Conservation (phyloP, 1,139 yeast species). For the Debaryomycetaceae sp. region DNA sequence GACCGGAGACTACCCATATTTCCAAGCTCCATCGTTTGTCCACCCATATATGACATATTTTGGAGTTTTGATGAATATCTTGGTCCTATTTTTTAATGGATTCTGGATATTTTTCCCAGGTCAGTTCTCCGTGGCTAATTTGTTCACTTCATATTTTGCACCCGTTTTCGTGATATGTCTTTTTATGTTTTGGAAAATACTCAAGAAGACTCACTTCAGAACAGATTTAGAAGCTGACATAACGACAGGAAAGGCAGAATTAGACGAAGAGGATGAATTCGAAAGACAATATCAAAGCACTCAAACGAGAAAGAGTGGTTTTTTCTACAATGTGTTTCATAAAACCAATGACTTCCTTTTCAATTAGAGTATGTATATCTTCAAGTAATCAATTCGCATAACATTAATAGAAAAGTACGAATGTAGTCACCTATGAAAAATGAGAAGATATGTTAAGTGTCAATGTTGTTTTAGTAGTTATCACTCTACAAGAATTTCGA, state of each 20-base stretch:
- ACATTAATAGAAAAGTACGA: too few species aligned
- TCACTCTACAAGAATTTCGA: too few species aligned
- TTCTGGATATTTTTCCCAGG: constrained; percentile 44
- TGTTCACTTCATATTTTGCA: constrained; percentile 41
- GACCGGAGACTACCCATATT: constrained; percentile 20
- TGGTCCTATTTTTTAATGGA: constrained; percentile 37
- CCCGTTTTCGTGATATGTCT: constrained; percentile 28
- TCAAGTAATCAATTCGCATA: too few species aligned
- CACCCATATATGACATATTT: constrained; percentile 34
- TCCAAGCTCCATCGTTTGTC: constrained; percentile 25
- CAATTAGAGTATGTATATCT: not conserved
- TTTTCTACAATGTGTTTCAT: constrained; percentile 12
- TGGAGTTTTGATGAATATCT: constrained; percentile 21
- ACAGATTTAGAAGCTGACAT: constrained; percentile 32
- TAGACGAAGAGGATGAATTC: constrained; percentile 32
- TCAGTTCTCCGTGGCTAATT: constrained; percentile 30
- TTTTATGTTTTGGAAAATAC: constrained; percentile 33
- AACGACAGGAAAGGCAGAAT: constrained; percentile 32
- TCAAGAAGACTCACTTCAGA: constrained; percentile 32
- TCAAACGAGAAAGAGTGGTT: constrained; percentile 17
- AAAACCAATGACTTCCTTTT: constrained; percentile 4
- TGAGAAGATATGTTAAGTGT: too few species aligned
- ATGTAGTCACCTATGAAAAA: too few species aligned
- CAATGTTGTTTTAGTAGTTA: too few species aligned
- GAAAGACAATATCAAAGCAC: constrained; percentile 18